Evolutionary conservation across 2,329 filamentous ascomycete genomes (phyloP), one percentile per base, ranked within the genome.

Genomic region (Penicillium vulpinum): DNA sequence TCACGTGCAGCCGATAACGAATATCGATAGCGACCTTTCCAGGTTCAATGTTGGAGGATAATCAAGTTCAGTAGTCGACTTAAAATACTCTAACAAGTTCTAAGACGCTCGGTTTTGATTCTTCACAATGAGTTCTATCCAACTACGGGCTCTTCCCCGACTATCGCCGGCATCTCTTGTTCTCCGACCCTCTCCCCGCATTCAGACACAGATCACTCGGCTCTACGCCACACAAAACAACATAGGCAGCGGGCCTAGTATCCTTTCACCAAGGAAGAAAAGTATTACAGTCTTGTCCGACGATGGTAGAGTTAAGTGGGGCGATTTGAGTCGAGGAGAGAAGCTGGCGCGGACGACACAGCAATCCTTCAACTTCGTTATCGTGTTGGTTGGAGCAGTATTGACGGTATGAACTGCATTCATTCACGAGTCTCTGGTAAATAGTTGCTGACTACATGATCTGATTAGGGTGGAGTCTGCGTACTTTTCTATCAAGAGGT

Each of bases 271-370:
- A 48, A 67, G 65, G 61, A 83, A 90, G 52, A 87, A 84, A 68
- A 82, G 86, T 38, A 86, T 97, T 26, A 96, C 92, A 0, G 84
- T 93, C 0, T 87, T 92, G 68, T 94, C 91, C 66, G 93, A 97
- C 66, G 89, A 91, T 68, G 93, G 93, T 8, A 82, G 83, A 61
- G 86, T 96, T 1, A 85, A 86, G 4, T 97, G 93, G 93, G 82
- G 80, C 3, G 82, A 94, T 53, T 83, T 97, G 2, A 91, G 88
- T 0, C 79, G 77, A 0, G 79, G 79, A 46, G 93, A 97, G 73
- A 97, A 96, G 74, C 86, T 87, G 3, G 89, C 88, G 24, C 85
- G 93, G 38, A 90, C 91, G 9, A 93, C 91, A 0, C 92, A 97
- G 75, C 93, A 97, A 75, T 89, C 88, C 16, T 88, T 96, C 79